A percentile compares a stretch with the other conserved stretches of the same genome.
Evolutionary conservation across 2,329 filamentous ascomycete species (phyloP).

Genomic region (Alternaria viburni): DNA sequence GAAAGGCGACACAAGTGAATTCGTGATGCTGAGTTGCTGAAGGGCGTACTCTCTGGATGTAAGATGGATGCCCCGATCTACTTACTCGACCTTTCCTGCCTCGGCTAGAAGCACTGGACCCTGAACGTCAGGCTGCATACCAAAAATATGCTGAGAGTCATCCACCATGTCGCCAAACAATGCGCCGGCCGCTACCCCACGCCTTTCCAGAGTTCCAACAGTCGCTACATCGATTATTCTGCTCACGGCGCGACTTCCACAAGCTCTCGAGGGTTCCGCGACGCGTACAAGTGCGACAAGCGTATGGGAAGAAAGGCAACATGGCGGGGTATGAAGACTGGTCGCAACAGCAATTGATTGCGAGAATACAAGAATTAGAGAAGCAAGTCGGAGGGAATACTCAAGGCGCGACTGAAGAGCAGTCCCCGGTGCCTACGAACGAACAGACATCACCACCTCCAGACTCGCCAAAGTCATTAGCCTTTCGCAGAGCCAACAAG

Average conservation of each 20-base stretch:
- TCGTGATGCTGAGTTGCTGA: not conserved
- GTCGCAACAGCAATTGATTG: conserved; percentile 44
- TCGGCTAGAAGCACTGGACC: conserved; percentile 23
- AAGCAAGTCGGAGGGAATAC: conserved; percentile 14
- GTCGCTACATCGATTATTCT: conserved; percentile 37
- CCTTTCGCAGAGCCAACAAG: conserved; percentile 38
- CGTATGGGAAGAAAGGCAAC: conserved; percentile 14
- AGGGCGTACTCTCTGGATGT: not conserved
- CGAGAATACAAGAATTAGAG: conserved; percentile 42
- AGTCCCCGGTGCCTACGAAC: conserved; percentile 1
- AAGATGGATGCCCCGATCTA: not conserved
- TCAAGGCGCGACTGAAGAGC: not conserved
- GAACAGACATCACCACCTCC: not conserved
- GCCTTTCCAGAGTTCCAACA: conserved; percentile 36
- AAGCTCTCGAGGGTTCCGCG: conserved; percentile 41
- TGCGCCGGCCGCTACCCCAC: conserved; percentile 35
- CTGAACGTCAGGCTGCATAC: conserved; percentile 32
- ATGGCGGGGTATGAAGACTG: conserved; percentile 42
- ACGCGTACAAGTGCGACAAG: conserved; percentile 26
- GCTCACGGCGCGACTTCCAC: conserved; percentile 37
- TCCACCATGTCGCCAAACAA: conserved; percentile 24
- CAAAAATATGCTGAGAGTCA: conserved; percentile 34
- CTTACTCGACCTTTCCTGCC: not conserved
- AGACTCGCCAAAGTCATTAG: conserved; percentile 9
- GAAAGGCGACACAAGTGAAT: not conserved